Base-by-base conservation (phyloP, 805 yeast genomes). In the Cyberlindnera saturnus region DNA sequence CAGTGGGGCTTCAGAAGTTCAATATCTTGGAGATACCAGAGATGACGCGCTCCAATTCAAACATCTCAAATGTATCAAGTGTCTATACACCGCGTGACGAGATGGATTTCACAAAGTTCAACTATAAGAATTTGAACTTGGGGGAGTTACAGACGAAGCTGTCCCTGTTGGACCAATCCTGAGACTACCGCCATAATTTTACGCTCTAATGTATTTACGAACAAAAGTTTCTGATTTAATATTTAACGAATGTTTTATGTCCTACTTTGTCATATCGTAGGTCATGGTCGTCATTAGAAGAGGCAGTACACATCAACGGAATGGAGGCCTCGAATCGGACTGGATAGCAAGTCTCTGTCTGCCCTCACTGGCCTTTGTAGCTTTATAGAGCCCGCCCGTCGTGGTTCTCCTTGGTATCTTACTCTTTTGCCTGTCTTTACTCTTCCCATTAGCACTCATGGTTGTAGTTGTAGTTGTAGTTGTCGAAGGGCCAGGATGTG, bases 301-400 rank as follows among this genome's bases (percentile, higher is more conserved):
- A 23, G 11, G 11, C 4, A 9, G 28, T 23, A 23, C 11, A 5
- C 29, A 16, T 43, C 35, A 56, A 32, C 57, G 49, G 44, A 56
- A 56, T 6, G 59, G 59, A 13, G 60, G 60, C 37, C 55, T 50
- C 17, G 45, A 32, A 35, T 46, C 55, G 18, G 46, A 49, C 42
- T 45, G 44, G 3, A 32, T 42, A 9, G 44, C 34, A 5, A 31
- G 26, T 15, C 51, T 46, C 32, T 50, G 54, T 38, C 47, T 44
- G 18, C 48, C 40, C 26, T 51, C 57, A 40, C 59, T 54, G 2
- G 59, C 55, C 35, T 36, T 42, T 8, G 57, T 54, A 16, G 59
- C 53, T 33, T 47, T 54, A 35, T 36, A 29, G 3, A 52, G 34
- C 6, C 58, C 49, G 26, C 50, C 50, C 20, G 44, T 33, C 4